Base-by-base conservation (phyloP, 2,329 filamentous ascomycete genomes). In the Meredithiella fracta region DNA sequence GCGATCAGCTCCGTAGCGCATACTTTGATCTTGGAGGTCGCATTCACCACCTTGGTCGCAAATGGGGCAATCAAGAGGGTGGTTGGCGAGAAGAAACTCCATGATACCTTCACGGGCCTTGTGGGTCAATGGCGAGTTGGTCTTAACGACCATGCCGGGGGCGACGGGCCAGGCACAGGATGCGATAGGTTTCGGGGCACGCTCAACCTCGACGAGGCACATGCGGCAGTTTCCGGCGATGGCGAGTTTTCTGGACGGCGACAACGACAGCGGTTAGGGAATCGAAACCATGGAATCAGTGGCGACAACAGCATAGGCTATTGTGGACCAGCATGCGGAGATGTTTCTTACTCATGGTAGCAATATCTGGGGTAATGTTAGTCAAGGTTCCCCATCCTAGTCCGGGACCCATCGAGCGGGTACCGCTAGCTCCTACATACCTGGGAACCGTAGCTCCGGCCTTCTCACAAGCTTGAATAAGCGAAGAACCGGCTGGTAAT, bases 141-240 rank as follows among this genome's bases (percentile, higher is more conserved):
- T 98, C 80, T 97, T 96, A 65, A 98, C 92, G 54, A 95, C 89
- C 92, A 98, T 98, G 60, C 92, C 92, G 56, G 92, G 87, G 70
- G 96, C 90, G 63, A 97, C 92, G 54, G 92, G 92, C 92, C 92
- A 98, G 64, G 92, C 92, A 72, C 92, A 98, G 60, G 92, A 98
- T 64, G 92, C 92, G 57, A 97, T 90, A 59, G 92, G 92, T 74
- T 98, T 98, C 59, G 92, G 92, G 59, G 88, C 86, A 71, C 82
- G 82, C 74, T 97, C 92, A 63, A 98, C 92, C 76, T 98, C 92
- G 67, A 98, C 92, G 67, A 98, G 75, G 73, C 92, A 98, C 92
- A 98, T 98, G 75, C 92, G 89, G 72, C 92, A 98, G 73, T 97
- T 98, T 72, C 92, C 92, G 66, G 92, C 92, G 77, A 98, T 95